Percentiles rank a stretch among this genome's conserved stretches.
Evolutionary conservation across 2,329 filamentous ascomycete genomes (phyloP).

Genomic region (Verticillium albo-atrum): DNA sequence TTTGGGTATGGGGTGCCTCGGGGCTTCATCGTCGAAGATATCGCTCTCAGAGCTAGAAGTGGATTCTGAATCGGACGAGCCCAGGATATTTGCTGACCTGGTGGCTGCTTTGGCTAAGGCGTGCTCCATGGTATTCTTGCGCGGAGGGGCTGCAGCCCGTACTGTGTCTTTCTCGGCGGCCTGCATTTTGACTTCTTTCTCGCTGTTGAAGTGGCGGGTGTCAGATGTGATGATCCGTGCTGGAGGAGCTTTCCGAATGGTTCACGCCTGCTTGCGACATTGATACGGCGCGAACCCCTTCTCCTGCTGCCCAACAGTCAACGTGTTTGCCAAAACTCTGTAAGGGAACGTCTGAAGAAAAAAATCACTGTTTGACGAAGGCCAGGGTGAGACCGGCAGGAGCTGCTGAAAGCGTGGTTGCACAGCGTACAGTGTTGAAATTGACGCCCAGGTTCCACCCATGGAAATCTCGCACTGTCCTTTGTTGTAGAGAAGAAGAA

Average conservation of each 20-base stretch:
- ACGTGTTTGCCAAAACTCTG: not conserved
- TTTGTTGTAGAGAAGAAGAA: not conserved
- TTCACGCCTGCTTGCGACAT: not conserved
- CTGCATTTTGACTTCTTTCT: not conserved
- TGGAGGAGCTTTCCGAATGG: not conserved
- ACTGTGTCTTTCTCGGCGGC: not conserved
- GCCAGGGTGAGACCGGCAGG: too few relatives aligned
- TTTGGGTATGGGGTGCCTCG: constrained; percentile 26
- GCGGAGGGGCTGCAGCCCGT: not conserved
- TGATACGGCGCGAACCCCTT: too few relatives aligned
- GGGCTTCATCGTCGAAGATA: constrained; percentile 4
- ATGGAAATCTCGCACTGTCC: not conserved
- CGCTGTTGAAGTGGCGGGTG: not conserved
- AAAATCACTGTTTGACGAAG: not conserved
- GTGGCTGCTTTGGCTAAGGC: not conserved
- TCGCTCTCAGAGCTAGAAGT: not conserved
- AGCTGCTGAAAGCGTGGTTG: not conserved
- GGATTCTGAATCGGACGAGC: not conserved
- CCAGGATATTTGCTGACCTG: not conserved
- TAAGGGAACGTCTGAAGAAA: not conserved
- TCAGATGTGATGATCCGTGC: not conserved
- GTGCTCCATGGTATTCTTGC: not conserved
- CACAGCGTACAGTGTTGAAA: not conserved
- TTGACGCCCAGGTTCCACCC: not conserved
- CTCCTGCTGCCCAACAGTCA: too few relatives aligned